Base-by-base conservation (phyloP, 805 yeast species). In the Lachancea fermentati region DNA sequence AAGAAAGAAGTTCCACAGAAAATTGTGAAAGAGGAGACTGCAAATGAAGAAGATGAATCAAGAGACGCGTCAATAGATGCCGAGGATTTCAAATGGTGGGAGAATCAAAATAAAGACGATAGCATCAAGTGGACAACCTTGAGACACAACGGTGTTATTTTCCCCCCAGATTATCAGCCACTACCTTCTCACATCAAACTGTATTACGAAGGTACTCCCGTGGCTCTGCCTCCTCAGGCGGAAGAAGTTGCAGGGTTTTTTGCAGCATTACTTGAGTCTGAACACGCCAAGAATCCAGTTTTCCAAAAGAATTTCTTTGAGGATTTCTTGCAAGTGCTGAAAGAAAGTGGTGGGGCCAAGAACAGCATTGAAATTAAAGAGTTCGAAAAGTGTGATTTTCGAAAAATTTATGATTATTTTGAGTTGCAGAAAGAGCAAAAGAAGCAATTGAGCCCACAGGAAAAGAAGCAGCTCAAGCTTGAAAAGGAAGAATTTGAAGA, bases 171-270 rank as follows among this genome's bases (percentile, higher is more conserved):
- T 2, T 91, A 91, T 60, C 89, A 82, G 56, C 88, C 93, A 3
- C 65, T 91, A 32, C 97, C 97, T 0, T 66, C 75, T 4, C 73
- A 76, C 52, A 84, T 89, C 30, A 85, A 83, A 55, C 52, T 91
- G 39, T 72, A 76, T 43, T 89, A 91, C 54, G 82, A 83, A 50
- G 86, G 85, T 1, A 71, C 75, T 48, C 85, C 93, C 0, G 89
- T 89, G 0, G 68, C 68, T 19, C 68, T 91, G 43, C 91, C 96
- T 1, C 65, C 68, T 1, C 84, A 72, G 41, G 97, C 96, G 2
- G 98, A 91, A 63, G 97, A 91, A 62, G 96, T 91, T 26, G 97
- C 97, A 0, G 97, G 96, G 0, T 91, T 88, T 56, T 91, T 73
- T 61, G 97, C 83, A 7, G 96, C 96, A 4, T 72, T 91, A 77